Base-by-base conservation (phyloP, 1,284 basidiomycete genomes). In the Microbotryomycetes sp. region DNA sequence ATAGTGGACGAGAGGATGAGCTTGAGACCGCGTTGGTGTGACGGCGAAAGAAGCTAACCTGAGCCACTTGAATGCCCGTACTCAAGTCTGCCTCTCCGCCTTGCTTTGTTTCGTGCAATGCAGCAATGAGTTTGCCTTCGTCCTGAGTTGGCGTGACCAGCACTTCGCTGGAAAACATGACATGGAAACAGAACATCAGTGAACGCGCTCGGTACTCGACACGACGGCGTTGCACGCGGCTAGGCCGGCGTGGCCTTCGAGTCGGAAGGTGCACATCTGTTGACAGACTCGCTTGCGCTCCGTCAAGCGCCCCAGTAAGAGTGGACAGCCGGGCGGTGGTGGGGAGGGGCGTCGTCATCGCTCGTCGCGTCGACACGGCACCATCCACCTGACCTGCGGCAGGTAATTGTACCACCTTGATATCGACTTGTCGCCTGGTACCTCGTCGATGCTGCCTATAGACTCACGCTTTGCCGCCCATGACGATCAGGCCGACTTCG, bases 401-500 rank as follows among this genome's bases (percentile, higher is more conserved):
- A n/a, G n/a, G n/a, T n/a, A n/a, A n/a, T n/a, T n/a, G n/a, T n/a
- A n/a, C n/a, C n/a, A n/a, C n/a, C n/a, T n/a, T n/a, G n/a, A n/a
- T n/a, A n/a, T n/a, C n/a, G n/a, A n/a, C n/a, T n/a, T n/a, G n/a
- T n/a, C n/a, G n/a, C 48, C 9, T 28, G 27, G 21, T 23, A 11
- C 48, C 48, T 50, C n/a, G 30, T 13, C 48, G n/a, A n/a, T 26
- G n/a, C 21, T 15, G 18, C 18, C 11, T 41, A n/a, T 21, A 70
- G 11, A 77, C 85, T 76, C 71, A 92, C 91, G 87, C 86, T 55
- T 62, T 78, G 57, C 89, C 88, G 27, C 91, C 94, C 89, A 96
- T 94, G 45, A 91, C 93, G 92, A 99, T 96, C 59, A 97, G 78
- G 5, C 94, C 94, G 56, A 97, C 92, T 16, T 91, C 91, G 77